These are phyloP conservation scores for Colletotrichum cereale DNA, from an alignment of 2,329 filamentous ascomycete genomes.

Conservation along the genomic window DNA sequence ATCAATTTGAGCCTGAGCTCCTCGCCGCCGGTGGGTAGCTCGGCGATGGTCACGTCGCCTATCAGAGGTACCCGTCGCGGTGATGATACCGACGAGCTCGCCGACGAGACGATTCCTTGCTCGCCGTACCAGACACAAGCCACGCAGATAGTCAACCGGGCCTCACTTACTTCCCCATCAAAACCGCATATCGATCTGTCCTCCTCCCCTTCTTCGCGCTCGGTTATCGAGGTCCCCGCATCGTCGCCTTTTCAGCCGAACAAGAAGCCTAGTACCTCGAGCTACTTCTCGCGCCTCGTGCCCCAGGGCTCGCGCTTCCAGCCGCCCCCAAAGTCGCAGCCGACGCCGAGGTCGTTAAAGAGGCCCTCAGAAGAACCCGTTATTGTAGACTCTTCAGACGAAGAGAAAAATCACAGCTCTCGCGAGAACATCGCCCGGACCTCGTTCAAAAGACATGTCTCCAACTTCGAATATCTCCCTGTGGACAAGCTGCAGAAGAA, in stretches of 20 bases:
- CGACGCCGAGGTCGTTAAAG: slow-evolving; percentile 54
- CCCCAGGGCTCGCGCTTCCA: slow-evolving; percentile 81
- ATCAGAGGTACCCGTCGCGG: slow-evolving; percentile 3
- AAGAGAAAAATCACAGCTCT: slow-evolving; percentile 67
- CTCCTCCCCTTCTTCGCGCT: slow-evolving; percentile 58
- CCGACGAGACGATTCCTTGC: slow-evolving; percentile 60
- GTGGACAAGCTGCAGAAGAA: slow-evolving; percentile 53
- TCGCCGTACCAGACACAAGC: slow-evolving; percentile 60
- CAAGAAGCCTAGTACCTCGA: slow-evolving; percentile 35
- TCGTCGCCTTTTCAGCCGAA: slow-evolving; percentile 78
- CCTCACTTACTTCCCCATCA: slow-evolving; percentile 47
- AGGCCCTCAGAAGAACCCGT: slow-evolving; percentile 57
- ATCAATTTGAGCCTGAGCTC: slow-evolving; percentile 31
- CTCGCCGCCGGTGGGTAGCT: slow-evolving; percentile 23
- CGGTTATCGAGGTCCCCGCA: slow-evolving; percentile 82
- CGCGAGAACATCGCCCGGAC: slow-evolving; percentile 75
- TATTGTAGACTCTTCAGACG: slow-evolving; percentile 59
- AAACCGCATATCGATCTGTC: slow-evolving; percentile 45
- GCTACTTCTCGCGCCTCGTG: slow-evolving; percentile 70
- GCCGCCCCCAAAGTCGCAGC: slow-evolving; percentile 56
- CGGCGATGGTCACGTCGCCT: slow-evolving; percentile 13
- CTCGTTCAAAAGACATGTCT: slow-evolving; percentile 59
- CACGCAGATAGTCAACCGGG: slow-evolving; percentile 60
- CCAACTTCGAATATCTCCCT: slow-evolving; percentile 62
- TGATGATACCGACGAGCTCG: slow-evolving; percentile 60